Evolutionary conservation across 2,329 filamentous ascomycete genomes (phyloP).

Genomic region (Escovopsis sp.): DNA sequence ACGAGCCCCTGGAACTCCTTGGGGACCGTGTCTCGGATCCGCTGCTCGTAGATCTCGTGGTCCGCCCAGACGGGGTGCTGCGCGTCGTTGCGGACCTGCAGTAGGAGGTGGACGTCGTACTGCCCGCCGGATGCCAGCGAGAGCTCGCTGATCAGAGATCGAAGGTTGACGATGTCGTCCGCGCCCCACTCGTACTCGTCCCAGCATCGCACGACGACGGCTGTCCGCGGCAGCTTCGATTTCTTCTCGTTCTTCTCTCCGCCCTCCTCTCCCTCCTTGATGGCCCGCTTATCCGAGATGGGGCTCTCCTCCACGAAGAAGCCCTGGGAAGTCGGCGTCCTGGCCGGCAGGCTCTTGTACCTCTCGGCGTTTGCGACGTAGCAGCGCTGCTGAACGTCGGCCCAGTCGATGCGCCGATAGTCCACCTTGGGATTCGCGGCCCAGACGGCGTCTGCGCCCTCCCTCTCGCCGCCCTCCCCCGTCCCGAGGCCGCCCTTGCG

Average conservation of each 20-base stretch:
- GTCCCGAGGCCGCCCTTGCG: constrained; percentile 67
- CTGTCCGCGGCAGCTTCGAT: constrained; percentile 34
- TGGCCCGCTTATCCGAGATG: too few relatives aligned
- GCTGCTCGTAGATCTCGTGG: constrained; percentile 49
- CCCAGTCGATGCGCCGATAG: constrained; percentile 65
- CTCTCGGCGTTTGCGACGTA: constrained; percentile 53
- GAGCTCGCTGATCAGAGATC: constrained; percentile 72
- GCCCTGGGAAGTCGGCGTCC: constrained; percentile 27
- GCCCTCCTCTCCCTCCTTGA: constrained; percentile 3
- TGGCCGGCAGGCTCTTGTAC: constrained; percentile 38
- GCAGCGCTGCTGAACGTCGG: constrained; percentile 60
- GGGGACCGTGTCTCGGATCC: constrained; percentile 54
- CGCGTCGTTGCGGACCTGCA: constrained; percentile 68
- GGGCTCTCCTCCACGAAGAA: constrained; percentile 27
- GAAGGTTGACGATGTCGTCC: constrained; percentile 68
- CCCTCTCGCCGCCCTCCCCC: constrained; percentile 70
- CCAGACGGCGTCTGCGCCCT: constrained; percentile 73
- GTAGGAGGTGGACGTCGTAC: constrained; percentile 72
- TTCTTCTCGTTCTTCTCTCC: constrained; percentile 3
- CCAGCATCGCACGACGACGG: constrained; percentile 71
- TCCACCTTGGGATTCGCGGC: constrained; percentile 55
- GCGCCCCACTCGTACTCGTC: constrained; percentile 63
- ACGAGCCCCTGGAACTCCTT: constrained; percentile 79
- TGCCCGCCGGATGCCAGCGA: constrained; percentile 68
- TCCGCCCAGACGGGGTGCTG: constrained; percentile 66